phyloP scores from a whole-genome alignment of 2,329 filamentous ascomycete genomes.

The Raffaelea deltoideospora region DNA sequence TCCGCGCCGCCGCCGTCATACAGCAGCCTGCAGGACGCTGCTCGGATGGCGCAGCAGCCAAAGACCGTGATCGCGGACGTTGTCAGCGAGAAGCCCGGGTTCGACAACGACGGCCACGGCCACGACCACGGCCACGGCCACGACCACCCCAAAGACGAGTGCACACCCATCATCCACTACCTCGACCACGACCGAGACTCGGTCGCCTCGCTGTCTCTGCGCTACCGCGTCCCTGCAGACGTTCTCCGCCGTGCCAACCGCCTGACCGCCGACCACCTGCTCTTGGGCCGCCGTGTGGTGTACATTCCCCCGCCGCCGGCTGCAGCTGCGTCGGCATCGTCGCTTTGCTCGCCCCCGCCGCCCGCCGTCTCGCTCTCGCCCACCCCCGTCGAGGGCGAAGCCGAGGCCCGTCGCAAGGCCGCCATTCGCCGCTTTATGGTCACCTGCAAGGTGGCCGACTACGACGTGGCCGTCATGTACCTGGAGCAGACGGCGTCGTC shows the following conservation, averaged over 20 bases:
- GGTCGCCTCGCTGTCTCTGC: constrained; percentile 51
- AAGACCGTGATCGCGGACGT: too few relatives aligned
- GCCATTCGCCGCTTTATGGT: constrained; percentile 68
- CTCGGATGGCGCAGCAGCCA: background rate
- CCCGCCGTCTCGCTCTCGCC: constrained; percentile 36
- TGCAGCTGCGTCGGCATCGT: background rate
- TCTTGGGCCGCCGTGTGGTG: constrained; percentile 53
- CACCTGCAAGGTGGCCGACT: constrained; percentile 61
- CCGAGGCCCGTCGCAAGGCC: constrained; percentile 54
- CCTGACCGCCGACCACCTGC: constrained; percentile 50
- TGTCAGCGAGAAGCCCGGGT: too few relatives aligned
- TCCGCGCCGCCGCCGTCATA: constrained; percentile 8
- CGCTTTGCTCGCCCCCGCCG: background rate
- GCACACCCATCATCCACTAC: constrained; percentile 60
- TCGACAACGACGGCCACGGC: too few relatives aligned
- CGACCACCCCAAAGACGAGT: constrained; percentile 9
- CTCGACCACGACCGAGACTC: constrained; percentile 55
- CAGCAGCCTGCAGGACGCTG: constrained; percentile 6
- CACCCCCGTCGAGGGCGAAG: constrained; percentile 56
- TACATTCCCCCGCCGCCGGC: constrained; percentile 41
- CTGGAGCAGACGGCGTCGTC: constrained; percentile 29
- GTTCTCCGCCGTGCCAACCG: constrained; percentile 53
- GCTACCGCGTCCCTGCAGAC: constrained; percentile 51
- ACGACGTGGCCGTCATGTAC: constrained; percentile 61
- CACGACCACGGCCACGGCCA: background rate